Conservation (phyloP, 164 flowering plant genomes). For the Umbilicus rupestris region DNA sequence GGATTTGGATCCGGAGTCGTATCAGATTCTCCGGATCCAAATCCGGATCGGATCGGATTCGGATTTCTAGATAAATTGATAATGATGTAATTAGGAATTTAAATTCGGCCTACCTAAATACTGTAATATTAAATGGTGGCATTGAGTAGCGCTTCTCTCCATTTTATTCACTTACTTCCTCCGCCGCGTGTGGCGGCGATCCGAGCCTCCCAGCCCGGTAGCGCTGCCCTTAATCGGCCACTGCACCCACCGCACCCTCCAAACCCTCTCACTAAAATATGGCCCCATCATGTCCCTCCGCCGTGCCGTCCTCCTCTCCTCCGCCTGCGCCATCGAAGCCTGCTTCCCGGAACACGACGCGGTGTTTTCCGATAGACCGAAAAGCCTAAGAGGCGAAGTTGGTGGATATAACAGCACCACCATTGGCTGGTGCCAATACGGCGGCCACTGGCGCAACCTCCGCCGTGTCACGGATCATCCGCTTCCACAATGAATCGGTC, state of each 20-base stretch:
- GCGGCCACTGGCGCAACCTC: constrained; percentile 17
- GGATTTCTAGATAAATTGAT: too few species aligned
- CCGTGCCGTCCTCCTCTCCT: constrained; percentile 16
- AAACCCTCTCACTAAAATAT: constrained; percentile 8
- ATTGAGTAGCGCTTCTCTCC: background rate
- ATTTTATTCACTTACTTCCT: background rate
- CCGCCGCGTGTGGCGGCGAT: background rate
- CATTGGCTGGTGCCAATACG: constrained; percentile 5
- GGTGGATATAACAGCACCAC: constrained; percentile 1
- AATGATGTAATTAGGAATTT: too few species aligned
- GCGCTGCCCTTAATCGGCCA: constrained; percentile 13
- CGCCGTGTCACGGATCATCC: constrained; percentile 2
- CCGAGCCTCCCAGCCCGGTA: background rate
- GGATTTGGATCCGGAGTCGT: too few species aligned
- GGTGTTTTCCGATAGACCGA: constrained; percentile 26
- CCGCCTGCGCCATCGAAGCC: constrained; percentile 14
- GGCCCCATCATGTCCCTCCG: constrained; percentile 11
- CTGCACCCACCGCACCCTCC: constrained; percentile 10
- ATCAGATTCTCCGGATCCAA: too few species aligned
- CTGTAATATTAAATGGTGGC: background rate
- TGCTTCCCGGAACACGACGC: constrained; percentile 25
- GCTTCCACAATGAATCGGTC: too few species aligned
- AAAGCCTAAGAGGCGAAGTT: background rate
- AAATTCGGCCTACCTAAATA: too few species aligned
- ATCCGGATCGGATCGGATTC: too few species aligned